These are phyloP conservation scores for Microthlaspi erraticum DNA, from an alignment of 345 rosid species.

Conservation along the genomic window DNA sequence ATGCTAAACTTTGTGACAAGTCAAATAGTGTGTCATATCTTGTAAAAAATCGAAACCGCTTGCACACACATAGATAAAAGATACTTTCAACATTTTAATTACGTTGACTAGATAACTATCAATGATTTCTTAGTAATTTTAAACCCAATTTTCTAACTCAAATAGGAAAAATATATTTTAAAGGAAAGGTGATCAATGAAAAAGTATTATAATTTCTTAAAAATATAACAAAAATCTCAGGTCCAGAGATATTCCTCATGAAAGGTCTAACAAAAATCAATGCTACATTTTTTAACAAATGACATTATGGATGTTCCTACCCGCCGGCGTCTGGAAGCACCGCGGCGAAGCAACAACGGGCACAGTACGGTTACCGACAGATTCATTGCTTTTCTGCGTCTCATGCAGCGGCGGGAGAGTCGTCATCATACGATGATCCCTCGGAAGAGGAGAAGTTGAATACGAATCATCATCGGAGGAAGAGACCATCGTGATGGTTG, in stretches of 20 bases:
- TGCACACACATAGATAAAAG: not conserved
- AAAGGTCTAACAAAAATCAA: not conserved
- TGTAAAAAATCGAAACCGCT: not conserved
- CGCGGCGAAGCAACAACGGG: constrained; percentile 62
- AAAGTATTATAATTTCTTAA: not conserved
- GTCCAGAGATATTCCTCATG: not conserved
- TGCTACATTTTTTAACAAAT: not conserved
- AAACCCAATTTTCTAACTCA: not conserved
- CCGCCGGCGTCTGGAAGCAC: constrained; percentile 27
- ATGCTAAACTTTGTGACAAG: no score
- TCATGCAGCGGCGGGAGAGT: constrained; percentile 64
- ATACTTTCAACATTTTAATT: not conserved
- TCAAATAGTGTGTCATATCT: not conserved
- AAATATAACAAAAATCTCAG: constrained; percentile 5
- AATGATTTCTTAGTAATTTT: not conserved
- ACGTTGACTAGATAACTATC: not conserved
- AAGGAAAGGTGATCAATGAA: not conserved
- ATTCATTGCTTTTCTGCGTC: constrained; percentile 34
- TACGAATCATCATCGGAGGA: constrained; percentile 37
- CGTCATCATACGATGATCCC: constrained; percentile 7
- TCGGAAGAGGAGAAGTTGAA: constrained; percentile 36
- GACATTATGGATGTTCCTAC: constrained; percentile 21
- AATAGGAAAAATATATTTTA: no score
- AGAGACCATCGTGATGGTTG: constrained; percentile 48
- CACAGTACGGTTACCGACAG: constrained; percentile 40